Percentiles rank a stretch among this genome's conserved stretches.
Evolutionary conservation across 768 basidiomycete species (phyloP).

Genomic region (Leucocoprinus sp.): DNA sequence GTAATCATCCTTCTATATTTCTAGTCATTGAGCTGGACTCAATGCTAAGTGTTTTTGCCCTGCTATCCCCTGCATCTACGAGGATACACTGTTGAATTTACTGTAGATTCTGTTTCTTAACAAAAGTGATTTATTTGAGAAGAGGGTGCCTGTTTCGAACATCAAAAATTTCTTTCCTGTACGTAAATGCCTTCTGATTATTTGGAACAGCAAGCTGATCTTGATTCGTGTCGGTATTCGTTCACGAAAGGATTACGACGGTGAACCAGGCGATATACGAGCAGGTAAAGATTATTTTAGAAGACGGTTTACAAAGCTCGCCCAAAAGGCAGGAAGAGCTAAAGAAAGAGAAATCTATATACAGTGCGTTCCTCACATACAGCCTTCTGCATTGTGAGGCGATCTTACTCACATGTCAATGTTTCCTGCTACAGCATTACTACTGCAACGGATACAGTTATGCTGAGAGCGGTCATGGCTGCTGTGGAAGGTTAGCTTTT

Average conservation of each 20-base stretch:
- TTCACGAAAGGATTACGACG: conserved; percentile 66
- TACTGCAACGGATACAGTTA: conserved; percentile 83
- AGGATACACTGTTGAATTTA: background rate
- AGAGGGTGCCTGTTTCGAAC: conserved; percentile 73
- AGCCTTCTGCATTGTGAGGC: too few species aligned
- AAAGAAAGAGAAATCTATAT: conserved; percentile 90
- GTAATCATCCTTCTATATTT: background rate
- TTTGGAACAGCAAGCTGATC: background rate
- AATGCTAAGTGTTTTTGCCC: conserved; percentile 4
- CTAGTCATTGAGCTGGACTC: background rate
- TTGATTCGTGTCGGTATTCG: too few species aligned
- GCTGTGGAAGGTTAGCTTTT: conserved; percentile 79
- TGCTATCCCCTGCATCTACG: background rate
- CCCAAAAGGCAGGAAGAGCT: conserved; percentile 77
- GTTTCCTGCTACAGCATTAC: conserved; percentile 67
- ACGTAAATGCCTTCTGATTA: conserved; percentile 16
- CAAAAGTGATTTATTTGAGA: conserved; percentile 89
- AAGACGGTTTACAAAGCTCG: conserved; percentile 71
- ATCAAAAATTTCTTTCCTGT: conserved; percentile 89
- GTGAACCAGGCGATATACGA: conserved; percentile 60
- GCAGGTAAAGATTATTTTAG: conserved; percentile 89
- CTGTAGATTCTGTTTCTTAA: conserved; percentile 89
- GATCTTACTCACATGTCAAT: too few species aligned
- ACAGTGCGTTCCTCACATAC: conserved; percentile 42
- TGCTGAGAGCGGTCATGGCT: conserved; percentile 89